Base-by-base conservation (phyloP, 192 early-diverging fungal genomes). In the Helicostylum pulchrum region DNA sequence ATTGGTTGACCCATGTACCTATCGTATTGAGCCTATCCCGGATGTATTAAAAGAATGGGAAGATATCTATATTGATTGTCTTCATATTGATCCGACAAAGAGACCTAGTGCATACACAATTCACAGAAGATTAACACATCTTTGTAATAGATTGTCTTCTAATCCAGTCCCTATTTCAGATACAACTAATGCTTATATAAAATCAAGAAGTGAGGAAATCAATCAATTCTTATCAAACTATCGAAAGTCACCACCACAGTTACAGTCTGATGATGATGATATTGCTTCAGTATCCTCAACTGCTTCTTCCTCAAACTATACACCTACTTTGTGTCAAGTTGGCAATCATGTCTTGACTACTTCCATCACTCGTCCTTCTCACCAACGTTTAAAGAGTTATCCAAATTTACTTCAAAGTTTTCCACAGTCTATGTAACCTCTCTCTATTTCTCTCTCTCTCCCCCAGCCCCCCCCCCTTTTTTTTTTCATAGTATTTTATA, bases 21-120 rank as follows among this genome's bases (percentile, higher is more conserved):
- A 61, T 65, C 69, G 69, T 53, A 61, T 71, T 42, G 69, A 71
- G 34, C 56, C 51, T n/a, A 59, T 65, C 15, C 69, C 69, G 10
- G 69, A 62, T 15, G 44, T 71, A 32, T 11, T 71, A n/a, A 26
- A 39, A 11, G 62, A 65, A 21, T 65, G 47, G 44, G 65, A 66
- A 51, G 17, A 66, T 4, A n/a, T 66, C 0, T 66, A 58, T 49
- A 50, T 30, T 3, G 55, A 66, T 12, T 66, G 65, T 39, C 65
- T 66, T n/a, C 5, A 57, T 8, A 49, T 34, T 8, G 47, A 58
- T 49, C 65, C 55, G 3, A 21, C 54, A 19, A 55, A 50, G 32
- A 34, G 65, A 19, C 65, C 55, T 3, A 66, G 20, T 58, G 65
- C 55, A 0, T 66, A 66, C 20, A 51, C 17, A 7, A 45, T 66